phyloP scores from a whole-genome alignment of 2,329 filamentous ascomycete species.

The Calycina herbarum region DNA sequence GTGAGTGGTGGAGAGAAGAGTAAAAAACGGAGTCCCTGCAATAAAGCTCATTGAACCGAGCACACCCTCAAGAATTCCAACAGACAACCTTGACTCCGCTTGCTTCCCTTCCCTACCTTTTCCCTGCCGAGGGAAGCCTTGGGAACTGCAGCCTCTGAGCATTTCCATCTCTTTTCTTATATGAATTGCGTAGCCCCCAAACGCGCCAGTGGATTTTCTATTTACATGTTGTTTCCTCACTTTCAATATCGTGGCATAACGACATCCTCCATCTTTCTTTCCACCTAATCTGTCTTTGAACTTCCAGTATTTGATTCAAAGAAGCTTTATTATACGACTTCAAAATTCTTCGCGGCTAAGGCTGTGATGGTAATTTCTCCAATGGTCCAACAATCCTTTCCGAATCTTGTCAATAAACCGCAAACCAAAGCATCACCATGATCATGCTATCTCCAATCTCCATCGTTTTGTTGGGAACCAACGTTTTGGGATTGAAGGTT shows the following conservation, averaged over 20 bases:
- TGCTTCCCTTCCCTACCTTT: background rate
- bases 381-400: conserved; percentile 13
- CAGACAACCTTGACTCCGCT: conserved; percentile 1
- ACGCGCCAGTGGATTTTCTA: background rate
- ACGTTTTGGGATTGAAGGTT: conserved; percentile 43
- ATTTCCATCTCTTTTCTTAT: conserved; percentile 3
- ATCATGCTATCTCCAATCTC: background rate
- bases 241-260: background rate
- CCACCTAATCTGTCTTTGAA: background rate
- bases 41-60: background rate
- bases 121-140: background rate
- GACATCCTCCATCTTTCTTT: conserved; percentile 2
- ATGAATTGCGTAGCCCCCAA: conserved; percentile 12
- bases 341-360: conserved; percentile 5
- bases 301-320: background rate
- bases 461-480: conserved; percentile 9
- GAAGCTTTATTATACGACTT: background rate
- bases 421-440: conserved; percentile 14
- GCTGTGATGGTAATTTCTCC: conserved; percentile 1
- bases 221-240: background rate
- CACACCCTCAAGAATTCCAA: background rate
- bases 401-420: background rate
- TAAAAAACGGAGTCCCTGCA: background rate
- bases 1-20: conserved; percentile 14
- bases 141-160: conserved; percentile 7